Evolutionary conservation across 2,329 filamentous ascomycete genomes (phyloP).

Genomic region (Colletotrichum limetticola): DNA sequence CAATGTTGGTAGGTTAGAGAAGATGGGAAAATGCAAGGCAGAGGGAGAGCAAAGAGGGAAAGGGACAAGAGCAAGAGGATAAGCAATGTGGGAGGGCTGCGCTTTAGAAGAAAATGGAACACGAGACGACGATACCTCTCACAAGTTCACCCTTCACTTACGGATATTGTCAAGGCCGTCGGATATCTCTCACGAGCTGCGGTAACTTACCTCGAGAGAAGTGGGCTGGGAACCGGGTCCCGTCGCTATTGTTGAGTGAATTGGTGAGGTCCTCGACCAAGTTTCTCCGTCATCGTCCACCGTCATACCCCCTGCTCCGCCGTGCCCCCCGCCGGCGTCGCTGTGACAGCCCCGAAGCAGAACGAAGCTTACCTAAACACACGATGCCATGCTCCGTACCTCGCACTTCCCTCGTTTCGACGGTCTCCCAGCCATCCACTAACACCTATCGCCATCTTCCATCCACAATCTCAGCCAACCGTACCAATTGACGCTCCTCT

Average conservation of each 20-base stretch:
- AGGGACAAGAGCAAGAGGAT: neutral
- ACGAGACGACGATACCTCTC: neutral
- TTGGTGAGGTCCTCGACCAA: neutral
- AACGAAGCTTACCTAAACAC: conserved; percentile 19
- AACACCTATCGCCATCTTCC: conserved; percentile 24
- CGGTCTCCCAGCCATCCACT: neutral
- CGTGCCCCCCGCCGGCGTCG: neutral
- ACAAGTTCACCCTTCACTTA: neutral
- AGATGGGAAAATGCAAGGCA: neutral
- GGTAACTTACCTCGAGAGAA: neutral
- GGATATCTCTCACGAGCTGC: neutral
- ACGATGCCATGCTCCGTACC: conserved; percentile 4
- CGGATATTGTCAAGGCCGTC: neutral
- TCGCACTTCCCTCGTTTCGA: neutral
- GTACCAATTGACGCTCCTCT: conserved; percentile 16
- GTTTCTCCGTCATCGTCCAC: conserved; percentile 24
- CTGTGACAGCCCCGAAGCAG: neutral
- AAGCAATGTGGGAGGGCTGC: neutral
- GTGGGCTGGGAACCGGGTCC: neutral
- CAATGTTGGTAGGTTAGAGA: neutral
- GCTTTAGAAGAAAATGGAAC: neutral
- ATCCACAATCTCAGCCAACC: neutral
- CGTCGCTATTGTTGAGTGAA: neutral
- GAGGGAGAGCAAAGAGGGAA: neutral
- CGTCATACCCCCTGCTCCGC: neutral